Percentiles rank a stretch among this genome's conserved stretches.
phyloP scores from a whole-genome alignment of 306 rosid genomes.

The Lathyrus tuberosus region DNA sequence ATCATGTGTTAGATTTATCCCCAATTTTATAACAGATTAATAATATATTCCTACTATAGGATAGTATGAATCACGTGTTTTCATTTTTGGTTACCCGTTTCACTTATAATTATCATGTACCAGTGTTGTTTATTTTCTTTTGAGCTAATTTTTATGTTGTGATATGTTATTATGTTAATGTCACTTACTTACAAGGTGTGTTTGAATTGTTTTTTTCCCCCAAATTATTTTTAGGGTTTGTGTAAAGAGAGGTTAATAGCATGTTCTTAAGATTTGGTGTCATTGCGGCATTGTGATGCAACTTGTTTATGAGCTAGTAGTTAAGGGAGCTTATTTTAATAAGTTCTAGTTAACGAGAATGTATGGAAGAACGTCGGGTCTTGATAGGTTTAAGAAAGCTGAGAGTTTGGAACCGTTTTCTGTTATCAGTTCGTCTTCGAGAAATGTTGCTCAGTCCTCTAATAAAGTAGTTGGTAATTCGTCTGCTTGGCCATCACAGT shows the following conservation, averaged over 20 bases:
- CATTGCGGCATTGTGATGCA: conserved; percentile 41
- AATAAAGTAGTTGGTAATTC: conserved; percentile 50
- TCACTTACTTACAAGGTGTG: conserved; percentile 5
- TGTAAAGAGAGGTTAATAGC: conserved; percentile 32
- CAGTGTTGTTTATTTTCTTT: neutral
- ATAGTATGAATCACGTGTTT: neutral
- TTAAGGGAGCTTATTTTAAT: too few species aligned
- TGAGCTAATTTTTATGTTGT: conserved; percentile 25
- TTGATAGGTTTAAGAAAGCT: conserved; percentile 94
- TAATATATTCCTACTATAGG: neutral
- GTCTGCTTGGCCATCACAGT: conserved; percentile 45
- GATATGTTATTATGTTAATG: neutral
- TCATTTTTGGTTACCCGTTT: conserved; percentile 5
- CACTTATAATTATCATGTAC: neutral
- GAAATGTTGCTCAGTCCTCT: conserved; percentile 45
- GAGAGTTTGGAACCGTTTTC: conserved; percentile 88
- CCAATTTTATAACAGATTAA: conserved; percentile 16
- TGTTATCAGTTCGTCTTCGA: conserved; percentile 55
- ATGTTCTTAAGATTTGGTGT: conserved; percentile 28
- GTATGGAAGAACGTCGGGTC: conserved; percentile 92
- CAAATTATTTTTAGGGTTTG: conserved; percentile 26
- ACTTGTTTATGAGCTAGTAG: conserved; percentile 45
- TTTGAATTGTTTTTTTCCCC: neutral
- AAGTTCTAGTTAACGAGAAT: conserved; percentile 50
- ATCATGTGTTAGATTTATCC: conserved; percentile 31